These are phyloP conservation scores for Alternaria rosae DNA, from an alignment of 2,329 filamentous ascomycete genomes.

Conservation along the genomic window DNA sequence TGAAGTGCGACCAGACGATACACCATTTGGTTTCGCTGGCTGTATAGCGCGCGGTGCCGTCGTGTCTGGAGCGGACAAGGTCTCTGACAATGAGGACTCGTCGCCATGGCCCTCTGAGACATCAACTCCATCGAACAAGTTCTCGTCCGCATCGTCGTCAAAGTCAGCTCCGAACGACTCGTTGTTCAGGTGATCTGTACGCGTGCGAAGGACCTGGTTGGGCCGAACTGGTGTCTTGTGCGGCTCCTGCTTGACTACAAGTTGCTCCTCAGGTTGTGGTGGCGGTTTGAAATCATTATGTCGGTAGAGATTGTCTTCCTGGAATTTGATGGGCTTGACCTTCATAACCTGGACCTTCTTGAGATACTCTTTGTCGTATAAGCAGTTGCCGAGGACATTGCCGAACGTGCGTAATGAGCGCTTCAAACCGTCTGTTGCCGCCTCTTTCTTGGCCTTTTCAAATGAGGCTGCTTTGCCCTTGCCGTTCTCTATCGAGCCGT, in stretches of 20 bases:
- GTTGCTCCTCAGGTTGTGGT: slow-evolving; percentile 42
- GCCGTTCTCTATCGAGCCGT: slow-evolving; percentile 95
- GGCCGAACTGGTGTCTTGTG: slow-evolving; percentile 32
- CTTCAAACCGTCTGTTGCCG: slow-evolving; percentile 92
- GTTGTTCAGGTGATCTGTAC: slow-evolving; percentile 43
- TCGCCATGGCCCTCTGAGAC: slow-evolving; percentile 70
- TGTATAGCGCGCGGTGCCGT: slow-evolving; percentile 20
- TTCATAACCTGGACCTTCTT: slow-evolving; percentile 91
- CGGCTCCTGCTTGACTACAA: slow-evolving; percentile 37
- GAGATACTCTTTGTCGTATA: slow-evolving; percentile 96
- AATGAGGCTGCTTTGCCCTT: slow-evolving; percentile 95
- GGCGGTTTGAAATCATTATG: slow-evolving; percentile 74
- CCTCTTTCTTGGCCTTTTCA: slow-evolving; percentile 98
- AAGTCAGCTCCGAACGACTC: slow-evolving; percentile 53
- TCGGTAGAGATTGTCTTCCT: slow-evolving; percentile 80
- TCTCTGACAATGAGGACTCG: slow-evolving; percentile 40
- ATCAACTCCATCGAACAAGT: slow-evolving; percentile 64
- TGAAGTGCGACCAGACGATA: slow-evolving; percentile 29
- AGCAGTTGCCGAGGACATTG: slow-evolving; percentile 96
- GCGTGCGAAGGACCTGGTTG: slow-evolving; percentile 34
- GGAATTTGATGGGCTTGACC: slow-evolving; percentile 76
- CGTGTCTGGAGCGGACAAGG: slow-evolving; percentile 25
- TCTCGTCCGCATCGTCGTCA: slow-evolving; percentile 65
- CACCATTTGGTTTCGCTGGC: slow-evolving; percentile 23
- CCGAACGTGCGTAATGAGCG: slow-evolving; percentile 89